Evolutionary conservation across 192 early-diverging fungal genomes (phyloP).

Genomic region (Backusella westeae): DNA sequence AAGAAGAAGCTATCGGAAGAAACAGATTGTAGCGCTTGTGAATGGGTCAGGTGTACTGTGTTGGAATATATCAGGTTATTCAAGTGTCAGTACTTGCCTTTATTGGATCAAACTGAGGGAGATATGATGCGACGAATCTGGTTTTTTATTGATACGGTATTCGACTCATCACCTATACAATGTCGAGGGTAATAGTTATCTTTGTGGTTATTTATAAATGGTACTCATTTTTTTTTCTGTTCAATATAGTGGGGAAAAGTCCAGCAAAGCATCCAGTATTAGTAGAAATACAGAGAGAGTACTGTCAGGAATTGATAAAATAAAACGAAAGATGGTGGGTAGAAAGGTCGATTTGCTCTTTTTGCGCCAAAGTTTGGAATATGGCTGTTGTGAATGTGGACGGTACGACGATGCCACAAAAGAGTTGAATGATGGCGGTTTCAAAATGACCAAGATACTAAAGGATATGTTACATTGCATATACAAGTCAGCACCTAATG

Average conservation of each 20-base stretch:
- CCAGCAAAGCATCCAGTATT: slow-evolving; percentile 3
- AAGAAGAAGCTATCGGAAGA: background rate
- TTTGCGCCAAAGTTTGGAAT: background rate
- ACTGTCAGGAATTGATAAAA: too few relatives aligned
- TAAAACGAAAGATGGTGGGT: too few relatives aligned
- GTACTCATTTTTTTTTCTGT: background rate
- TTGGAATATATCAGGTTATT: background rate
- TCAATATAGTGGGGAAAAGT: background rate
- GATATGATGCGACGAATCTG: slow-evolving; percentile 1
- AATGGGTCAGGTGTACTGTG: background rate
- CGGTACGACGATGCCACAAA: background rate
- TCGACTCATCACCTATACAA: background rate
- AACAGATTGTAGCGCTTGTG: background rate
- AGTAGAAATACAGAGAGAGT: background rate
- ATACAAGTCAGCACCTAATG: background rate
- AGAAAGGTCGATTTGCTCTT: too few relatives aligned
- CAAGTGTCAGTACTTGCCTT: background rate
- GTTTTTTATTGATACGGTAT: slow-evolving; percentile 1
- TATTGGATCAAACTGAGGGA: background rate
- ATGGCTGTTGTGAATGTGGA: background rate
- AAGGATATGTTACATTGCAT: background rate
- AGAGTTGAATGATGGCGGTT: background rate
- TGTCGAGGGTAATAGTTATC: slow-evolving; percentile 16
- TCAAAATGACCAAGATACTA: background rate
- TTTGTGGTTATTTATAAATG: slow-evolving; percentile 3